Evolutionary conservation across 176 grass and related monocot genomes (phyloP).

Genomic region (Metroxylon sagu): DNA sequence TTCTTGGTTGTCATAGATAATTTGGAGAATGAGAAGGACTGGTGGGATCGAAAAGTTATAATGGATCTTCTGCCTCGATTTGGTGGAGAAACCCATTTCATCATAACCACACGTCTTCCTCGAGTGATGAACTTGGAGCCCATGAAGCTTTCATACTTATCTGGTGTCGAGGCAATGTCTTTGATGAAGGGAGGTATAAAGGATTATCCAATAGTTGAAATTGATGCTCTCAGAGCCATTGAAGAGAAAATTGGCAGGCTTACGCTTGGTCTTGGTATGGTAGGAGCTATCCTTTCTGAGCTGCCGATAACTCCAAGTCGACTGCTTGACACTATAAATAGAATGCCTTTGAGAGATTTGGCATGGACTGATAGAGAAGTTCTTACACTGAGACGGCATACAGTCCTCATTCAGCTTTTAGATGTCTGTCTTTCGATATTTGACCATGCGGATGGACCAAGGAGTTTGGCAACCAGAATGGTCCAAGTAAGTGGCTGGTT

Average conservation of each 20-base stretch:
- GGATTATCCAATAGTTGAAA: slow-evolving; percentile 64
- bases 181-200: slow-evolving; percentile 86
- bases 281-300: slow-evolving; percentile 86
- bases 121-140: slow-evolving; percentile 82
- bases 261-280: slow-evolving; percentile 66
- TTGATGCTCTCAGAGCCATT: slow-evolving; percentile 73
- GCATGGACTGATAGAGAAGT: slow-evolving; percentile 59
- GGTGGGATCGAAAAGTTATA: slow-evolving; percentile 80
- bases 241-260: slow-evolving; percentile 90
- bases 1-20: slow-evolving; percentile 94
- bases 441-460: slow-evolving; percentile 87
- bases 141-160: slow-evolving; percentile 88
- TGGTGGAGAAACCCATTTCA: slow-evolving; percentile 83
- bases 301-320: slow-evolving; percentile 84
- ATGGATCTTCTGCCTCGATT: slow-evolving; percentile 78
- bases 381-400: slow-evolving; percentile 50
- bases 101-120: slow-evolving; percentile 78
- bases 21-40: slow-evolving; percentile 92
- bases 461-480: slow-evolving; percentile 80
- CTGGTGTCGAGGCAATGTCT: slow-evolving; percentile 79
- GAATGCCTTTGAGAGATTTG: slow-evolving; percentile 56
- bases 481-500: slow-evolving; percentile 85
- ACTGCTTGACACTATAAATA: slow-evolving; percentile 89
- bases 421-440: slow-evolving; percentile 93
- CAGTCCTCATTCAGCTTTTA: slow-evolving; percentile 59